A percentile compares a stretch with the other conserved stretches of the same genome.
Evolutionary conservation across 306 rosid genomes (phyloP).

Genomic region (Gastrolobium villosum): DNA sequence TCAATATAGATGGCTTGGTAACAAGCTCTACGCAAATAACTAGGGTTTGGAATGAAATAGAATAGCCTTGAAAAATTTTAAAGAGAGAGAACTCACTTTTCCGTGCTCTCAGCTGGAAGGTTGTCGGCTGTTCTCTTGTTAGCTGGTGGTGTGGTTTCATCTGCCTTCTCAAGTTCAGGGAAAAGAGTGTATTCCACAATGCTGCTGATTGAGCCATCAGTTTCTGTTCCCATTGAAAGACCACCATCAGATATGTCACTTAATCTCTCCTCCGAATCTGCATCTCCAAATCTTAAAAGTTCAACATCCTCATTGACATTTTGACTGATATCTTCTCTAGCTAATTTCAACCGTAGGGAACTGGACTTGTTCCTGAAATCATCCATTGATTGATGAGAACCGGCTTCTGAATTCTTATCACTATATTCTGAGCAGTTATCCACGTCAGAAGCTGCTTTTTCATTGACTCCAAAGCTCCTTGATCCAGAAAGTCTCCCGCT

Average conservation of each 20-base stretch:
- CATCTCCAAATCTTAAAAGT: slow-evolving; percentile 89
- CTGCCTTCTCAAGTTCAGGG: slow-evolving; percentile 79
- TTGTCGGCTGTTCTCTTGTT: slow-evolving; percentile 46
- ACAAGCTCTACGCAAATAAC: slow-evolving; percentile 9
- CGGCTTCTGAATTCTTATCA: slow-evolving; percentile 86
- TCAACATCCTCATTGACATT: slow-evolving; percentile 77
- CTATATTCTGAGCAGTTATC: slow-evolving; percentile 83
- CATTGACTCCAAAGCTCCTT: slow-evolving; percentile 53
- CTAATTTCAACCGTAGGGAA: slow-evolving; percentile 54
- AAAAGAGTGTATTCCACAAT: slow-evolving; percentile 94
- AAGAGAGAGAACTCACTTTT: slow-evolving; percentile 59
- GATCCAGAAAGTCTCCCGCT: slow-evolving; percentile 56
- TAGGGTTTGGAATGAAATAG: slow-evolving; percentile 29
- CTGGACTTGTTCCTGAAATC: slow-evolving; percentile 69
- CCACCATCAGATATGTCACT: slow-evolving; percentile 99
- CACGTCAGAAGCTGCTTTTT: slow-evolving; percentile 65
- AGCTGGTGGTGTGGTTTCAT: slow-evolving; percentile 53
- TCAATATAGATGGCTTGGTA: slow-evolving; percentile 1
- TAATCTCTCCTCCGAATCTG: slow-evolving; percentile 92
- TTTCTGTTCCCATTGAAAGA: slow-evolving; percentile 99
- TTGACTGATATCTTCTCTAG: slow-evolving; percentile 57
- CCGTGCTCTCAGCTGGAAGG: slow-evolving; percentile 53
- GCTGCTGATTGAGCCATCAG: slow-evolving; percentile 90
- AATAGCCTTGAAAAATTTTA: slow-evolving; percentile 6
- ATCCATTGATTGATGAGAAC: slow-evolving; percentile 78